A percentile compares a stretch with the other conserved stretches of the same genome.
phyloP scores from a whole-genome alignment of 352 stramenopile species.

The Pythium aquatile region DNA sequence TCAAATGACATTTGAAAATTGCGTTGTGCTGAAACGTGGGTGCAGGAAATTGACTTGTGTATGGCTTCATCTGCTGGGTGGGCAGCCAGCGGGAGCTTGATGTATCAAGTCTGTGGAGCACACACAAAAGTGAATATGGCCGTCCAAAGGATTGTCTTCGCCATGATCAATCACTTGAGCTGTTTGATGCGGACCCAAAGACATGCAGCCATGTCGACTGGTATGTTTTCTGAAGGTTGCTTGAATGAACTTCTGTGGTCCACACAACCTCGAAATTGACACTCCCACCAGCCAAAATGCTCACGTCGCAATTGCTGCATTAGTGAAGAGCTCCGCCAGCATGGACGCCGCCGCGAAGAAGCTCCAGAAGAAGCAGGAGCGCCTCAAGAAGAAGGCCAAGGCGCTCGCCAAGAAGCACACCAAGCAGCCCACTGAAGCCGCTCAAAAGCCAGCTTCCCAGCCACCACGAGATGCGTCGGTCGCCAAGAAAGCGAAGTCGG shows the following conservation, averaged over 20 bases:
- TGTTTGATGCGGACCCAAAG: not conserved
- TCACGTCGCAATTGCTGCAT: conserved; percentile 7
- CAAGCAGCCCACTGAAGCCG: conserved; percentile 7
- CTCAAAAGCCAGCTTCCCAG: not conserved
- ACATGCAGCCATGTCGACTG: not conserved
- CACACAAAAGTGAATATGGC: no score
- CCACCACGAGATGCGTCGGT: not conserved
- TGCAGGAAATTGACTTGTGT: not conserved
- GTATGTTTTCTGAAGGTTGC: conserved; percentile 3
- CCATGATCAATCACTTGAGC: not conserved
- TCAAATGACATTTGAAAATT: not conserved
- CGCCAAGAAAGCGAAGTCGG: conserved; percentile 16
- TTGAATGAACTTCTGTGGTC: not conserved
- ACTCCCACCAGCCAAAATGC: conserved; percentile 2
- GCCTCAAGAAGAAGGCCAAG: conserved; percentile 32
- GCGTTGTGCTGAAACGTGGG: not conserved
- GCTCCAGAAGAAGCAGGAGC: conserved; percentile 32
- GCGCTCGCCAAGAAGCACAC: conserved; percentile 18
- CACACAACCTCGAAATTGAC: not conserved
- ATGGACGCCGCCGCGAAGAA: conserved; percentile 27
- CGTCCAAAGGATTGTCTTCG: no score
- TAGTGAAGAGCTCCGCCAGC: not conserved
- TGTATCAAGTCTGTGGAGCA: not conserved
- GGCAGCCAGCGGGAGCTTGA: not conserved
- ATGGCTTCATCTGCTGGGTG: not conserved